A percentile compares a stretch with the other conserved stretches of the same genome.
Conservation (phyloP, 495 filamentous ascomycete species). For the Aspergillus funiculosus region DNA sequence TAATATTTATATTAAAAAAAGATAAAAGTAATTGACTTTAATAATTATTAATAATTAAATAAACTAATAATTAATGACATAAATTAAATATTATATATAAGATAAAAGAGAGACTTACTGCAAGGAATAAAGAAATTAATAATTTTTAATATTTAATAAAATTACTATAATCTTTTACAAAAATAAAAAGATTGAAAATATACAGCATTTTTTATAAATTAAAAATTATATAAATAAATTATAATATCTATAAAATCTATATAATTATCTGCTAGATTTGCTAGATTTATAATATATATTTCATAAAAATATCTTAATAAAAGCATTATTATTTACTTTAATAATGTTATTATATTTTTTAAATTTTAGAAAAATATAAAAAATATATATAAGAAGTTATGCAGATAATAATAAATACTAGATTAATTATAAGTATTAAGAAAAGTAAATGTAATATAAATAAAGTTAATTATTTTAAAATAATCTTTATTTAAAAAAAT, state of each 20-base stretch:
- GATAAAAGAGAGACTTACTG: constrained; percentile 3
- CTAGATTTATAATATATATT: constrained; percentile 1
- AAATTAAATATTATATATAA: constrained; percentile 11
- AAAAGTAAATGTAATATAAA: constrained; percentile 4
- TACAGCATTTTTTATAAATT: constrained; percentile 3
- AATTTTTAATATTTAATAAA: constrained; percentile 13
- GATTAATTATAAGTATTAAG: constrained; percentile 8
- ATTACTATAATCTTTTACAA: constrained; percentile 6
- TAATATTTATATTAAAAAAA: neutral
- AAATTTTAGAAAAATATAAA: constrained; percentile 9
- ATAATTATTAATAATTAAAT: constrained; percentile 10
- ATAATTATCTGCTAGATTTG: neutral
- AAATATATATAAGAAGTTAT: constrained; percentile 7
- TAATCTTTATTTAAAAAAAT: constrained; percentile 5
- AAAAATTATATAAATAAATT: constrained; percentile 6
- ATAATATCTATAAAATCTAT: constrained; percentile 3
- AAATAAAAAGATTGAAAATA: constrained; percentile 5
- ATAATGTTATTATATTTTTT: constrained; percentile 8
- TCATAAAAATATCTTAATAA: constrained; percentile 9
- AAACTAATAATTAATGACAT: constrained; percentile 4
- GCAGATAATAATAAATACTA: constrained; percentile 7
- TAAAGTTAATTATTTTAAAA: constrained; percentile 1
- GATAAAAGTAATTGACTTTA: constrained; percentile 9
- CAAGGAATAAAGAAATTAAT: neutral
- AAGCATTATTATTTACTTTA: constrained; percentile 14